Conservation (phyloP, 2,329 filamentous ascomycete species). For the Parafenestella ontariensis region DNA sequence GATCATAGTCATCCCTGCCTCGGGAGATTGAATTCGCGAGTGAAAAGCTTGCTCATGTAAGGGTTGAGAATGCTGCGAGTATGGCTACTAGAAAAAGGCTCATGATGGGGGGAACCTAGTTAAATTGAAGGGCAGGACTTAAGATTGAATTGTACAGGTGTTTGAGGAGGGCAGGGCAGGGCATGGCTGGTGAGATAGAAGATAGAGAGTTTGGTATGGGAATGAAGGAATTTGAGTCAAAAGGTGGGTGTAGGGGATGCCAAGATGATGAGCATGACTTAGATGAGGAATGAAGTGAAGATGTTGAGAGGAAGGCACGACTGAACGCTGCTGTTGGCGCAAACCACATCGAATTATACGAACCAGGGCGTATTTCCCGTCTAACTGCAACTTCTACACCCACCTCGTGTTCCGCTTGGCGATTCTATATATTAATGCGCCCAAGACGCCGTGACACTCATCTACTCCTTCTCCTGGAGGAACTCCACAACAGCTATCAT, state of each 20-base stretch:
- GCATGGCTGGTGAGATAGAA: too few species aligned
- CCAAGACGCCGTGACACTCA: neutral
- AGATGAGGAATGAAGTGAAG: neutral
- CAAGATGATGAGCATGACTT: neutral
- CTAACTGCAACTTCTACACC: neutral
- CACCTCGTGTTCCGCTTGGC: neutral
- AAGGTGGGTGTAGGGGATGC: neutral
- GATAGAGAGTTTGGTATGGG: neutral
- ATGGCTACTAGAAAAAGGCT: neutral
- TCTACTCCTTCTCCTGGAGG: conserved; percentile 59
- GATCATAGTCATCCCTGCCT: too few species aligned
- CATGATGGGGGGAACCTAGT: neutral
- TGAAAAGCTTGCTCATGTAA: too few species aligned
- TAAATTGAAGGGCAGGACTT: neutral
- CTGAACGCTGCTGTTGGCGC: neutral
- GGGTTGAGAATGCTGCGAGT: neutral
- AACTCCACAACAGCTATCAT: conserved; percentile 70
- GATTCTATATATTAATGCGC: neutral
- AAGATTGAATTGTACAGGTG: too few species aligned
- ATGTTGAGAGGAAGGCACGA: neutral
- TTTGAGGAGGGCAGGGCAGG: too few species aligned
- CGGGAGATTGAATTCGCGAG: neutral
- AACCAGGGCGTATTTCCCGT: neutral
- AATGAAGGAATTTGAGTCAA: neutral
- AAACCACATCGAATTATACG: neutral